phyloP scores from a whole-genome alignment of 2,329 filamentous ascomycete genomes.

The Aspergillus phoenicis region DNA sequence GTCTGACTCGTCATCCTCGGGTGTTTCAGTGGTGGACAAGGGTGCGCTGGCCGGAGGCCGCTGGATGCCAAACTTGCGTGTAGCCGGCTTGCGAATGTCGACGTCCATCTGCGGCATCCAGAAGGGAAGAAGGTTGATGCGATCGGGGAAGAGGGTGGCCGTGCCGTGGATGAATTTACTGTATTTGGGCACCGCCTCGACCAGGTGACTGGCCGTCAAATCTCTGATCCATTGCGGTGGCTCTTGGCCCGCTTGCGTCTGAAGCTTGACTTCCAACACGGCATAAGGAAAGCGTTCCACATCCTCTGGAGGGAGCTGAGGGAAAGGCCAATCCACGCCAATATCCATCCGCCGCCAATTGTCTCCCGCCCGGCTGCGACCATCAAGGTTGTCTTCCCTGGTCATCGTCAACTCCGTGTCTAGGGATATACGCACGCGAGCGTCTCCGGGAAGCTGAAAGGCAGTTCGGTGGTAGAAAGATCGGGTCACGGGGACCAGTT shows the following conservation, averaged over 20 bases:
- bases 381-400: constrained; percentile 92
- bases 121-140: constrained; percentile 88
- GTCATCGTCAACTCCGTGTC: constrained; percentile 96
- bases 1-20: constrained; percentile 71
- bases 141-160: constrained; percentile 79
- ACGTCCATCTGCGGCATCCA: constrained; percentile 99
- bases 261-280: constrained; percentile 93
- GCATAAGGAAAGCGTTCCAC: constrained; percentile 93
- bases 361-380: constrained; percentile 70
- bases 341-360: constrained; percentile 99
- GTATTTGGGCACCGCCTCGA: constrained; percentile 98
- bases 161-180: constrained; percentile 98
- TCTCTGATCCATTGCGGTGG: constrained; percentile 96
- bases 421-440: constrained; percentile 91
- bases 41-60: constrained; percentile 73
- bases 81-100: constrained; percentile 91
- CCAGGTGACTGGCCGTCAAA: constrained; percentile 87
- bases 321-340: constrained; percentile 92
- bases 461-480: constrained; percentile 98
- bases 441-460: constrained; percentile 95
- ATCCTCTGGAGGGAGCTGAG: constrained; percentile 80
- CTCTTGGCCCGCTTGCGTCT: constrained; percentile 93
- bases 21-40: constrained; percentile 74
- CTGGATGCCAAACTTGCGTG: constrained; percentile 87
- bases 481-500: constrained; percentile 84